phyloP scores from a whole-genome alignment of 352 stramenopile species.

The Globisporangium heterothallicum region DNA sequence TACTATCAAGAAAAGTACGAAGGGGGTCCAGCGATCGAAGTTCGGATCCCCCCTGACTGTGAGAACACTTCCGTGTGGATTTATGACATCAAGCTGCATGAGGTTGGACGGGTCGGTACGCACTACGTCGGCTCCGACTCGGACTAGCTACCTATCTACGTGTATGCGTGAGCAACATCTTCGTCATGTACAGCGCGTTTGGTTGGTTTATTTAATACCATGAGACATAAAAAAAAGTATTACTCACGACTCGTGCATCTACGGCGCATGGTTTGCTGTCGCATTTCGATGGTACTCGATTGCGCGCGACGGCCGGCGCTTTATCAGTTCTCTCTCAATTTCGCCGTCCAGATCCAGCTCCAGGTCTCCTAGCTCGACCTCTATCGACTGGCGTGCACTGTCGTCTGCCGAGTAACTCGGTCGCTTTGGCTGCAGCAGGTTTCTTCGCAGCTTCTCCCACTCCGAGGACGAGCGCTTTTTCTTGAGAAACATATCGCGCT shows the following conservation, averaged over 20 bases:
- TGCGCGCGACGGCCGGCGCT: conserved; percentile 41
- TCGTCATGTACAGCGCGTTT: not conserved
- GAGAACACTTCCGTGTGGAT: conserved; percentile 50
- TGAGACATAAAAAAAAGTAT: conserved; percentile 4
- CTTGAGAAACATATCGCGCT: conserved; percentile 40
- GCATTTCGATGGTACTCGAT: conserved; percentile 18
- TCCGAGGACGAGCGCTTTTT: conserved; percentile 33
- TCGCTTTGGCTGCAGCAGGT: conserved; percentile 19
- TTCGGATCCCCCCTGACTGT: conserved; percentile 53
- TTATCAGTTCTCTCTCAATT: conserved; percentile 63
- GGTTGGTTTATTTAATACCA: conserved; percentile 15
- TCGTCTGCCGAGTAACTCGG: conserved; percentile 1
- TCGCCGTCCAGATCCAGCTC: conserved; percentile 67
- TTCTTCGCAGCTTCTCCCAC: conserved; percentile 28
- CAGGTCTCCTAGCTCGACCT: conserved; percentile 47
- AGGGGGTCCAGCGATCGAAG: conserved; percentile 61
- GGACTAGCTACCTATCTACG: no score
- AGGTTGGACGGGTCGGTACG: conserved; percentile 51
- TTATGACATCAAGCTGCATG: conserved; percentile 38
- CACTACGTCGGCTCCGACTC: conserved; percentile 57
- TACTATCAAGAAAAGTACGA: conserved; percentile 70
- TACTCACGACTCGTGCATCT: not conserved
- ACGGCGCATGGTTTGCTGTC: not conserved
- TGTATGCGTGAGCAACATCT: not conserved
- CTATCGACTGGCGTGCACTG: conserved; percentile 12